phyloP scores from a whole-genome alignment of 2,329 filamentous ascomycete genomes.

The Ophiostoma montium region DNA sequence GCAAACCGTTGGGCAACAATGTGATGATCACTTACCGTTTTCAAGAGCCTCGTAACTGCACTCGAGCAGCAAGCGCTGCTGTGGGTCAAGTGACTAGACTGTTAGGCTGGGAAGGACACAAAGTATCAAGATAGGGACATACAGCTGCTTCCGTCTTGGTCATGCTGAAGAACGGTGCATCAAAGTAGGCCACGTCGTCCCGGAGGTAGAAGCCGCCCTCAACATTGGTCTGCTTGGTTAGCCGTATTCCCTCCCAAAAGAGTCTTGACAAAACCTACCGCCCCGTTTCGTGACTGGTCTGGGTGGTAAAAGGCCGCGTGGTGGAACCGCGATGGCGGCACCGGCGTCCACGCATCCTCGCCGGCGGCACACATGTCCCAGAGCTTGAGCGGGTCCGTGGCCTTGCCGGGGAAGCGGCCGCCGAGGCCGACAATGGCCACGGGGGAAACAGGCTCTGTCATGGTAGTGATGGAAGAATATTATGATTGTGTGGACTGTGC shows the following conservation, averaged over 20 bases:
- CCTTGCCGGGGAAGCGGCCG: conserved; percentile 24
- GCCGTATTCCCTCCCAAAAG: neutral
- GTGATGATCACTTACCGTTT: conserved; percentile 6
- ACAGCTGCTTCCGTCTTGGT: conserved; percentile 17
- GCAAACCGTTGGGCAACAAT: neutral
- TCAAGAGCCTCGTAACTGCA: conserved; percentile 18
- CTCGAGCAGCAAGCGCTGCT: conserved; percentile 14
- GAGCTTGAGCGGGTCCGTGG: conserved; percentile 19
- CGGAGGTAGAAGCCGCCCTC: conserved; percentile 20
- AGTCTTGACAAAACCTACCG: conserved; percentile 4
- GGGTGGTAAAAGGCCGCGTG: conserved; percentile 21
- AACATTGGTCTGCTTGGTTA: conserved; percentile 18
- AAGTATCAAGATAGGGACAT: conserved; percentile 4
- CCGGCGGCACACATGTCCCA: conserved; percentile 18
- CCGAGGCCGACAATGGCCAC: conserved; percentile 25
- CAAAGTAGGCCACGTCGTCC: conserved; percentile 12
- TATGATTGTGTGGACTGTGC: no score
- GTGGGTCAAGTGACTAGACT: conserved; percentile 12
- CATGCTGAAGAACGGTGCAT: conserved; percentile 21
- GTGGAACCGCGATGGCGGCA: conserved; percentile 20
- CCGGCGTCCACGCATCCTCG: conserved; percentile 10
- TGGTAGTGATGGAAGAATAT: no score
- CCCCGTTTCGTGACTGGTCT: conserved; percentile 13
- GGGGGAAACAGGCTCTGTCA: conserved; percentile 14
- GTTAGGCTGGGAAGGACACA: neutral